Base-by-base conservation (phyloP, 148 eudicot species). In the Pharnaceum exiguum region DNA sequence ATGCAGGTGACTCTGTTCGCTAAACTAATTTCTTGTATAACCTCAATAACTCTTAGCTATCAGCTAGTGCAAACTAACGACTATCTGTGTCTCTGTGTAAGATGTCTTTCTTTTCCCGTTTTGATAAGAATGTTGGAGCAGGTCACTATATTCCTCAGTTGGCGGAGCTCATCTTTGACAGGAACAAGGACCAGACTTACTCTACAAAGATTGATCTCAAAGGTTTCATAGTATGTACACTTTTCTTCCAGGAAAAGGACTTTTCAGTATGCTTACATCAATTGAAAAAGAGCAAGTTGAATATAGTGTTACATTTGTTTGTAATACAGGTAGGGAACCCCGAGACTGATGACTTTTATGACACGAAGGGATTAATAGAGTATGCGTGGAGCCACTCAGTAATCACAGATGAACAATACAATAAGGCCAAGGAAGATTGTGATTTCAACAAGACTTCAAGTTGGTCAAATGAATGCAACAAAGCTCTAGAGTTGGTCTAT, bases 341-440 rank as follows among this genome's bases (percentile, higher is more conserved):
- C 16, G 82, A 74, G 63, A 81, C 86, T 2, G 68, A 79, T 52
- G 86, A 74, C 47, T 69, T 36, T 59, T 74, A 62, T 38, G 90
- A 84, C 65, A 71, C 72, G 10, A 81, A 74, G 61, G 90, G 86
- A 30, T 4, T 81, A 28, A 22, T 84, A 7, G 90, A 81, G 51
- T 79, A 81, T 55, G 90, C 90, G 2, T 84, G 87, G 90, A 81
- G 87, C 70, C 90, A 84, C 55, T 27, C 86, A 7, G 78, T 84
- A 7, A 72, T 84, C 47, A 68, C 82, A 3, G 84, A 81, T 45
- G 66, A 73, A 25, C 66, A 59, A 19, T 81, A 71, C 44, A 37
- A 65, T 27, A 69, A 29, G 13, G 69, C 79, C 24, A 74, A 59
- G 56, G 11, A 69, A 47, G 63, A 18, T 0, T 84, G 90, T 57